These are phyloP conservation scores for Acer campestre DNA, from an alignment of 345 rosid species.

Conservation along the genomic window DNA sequence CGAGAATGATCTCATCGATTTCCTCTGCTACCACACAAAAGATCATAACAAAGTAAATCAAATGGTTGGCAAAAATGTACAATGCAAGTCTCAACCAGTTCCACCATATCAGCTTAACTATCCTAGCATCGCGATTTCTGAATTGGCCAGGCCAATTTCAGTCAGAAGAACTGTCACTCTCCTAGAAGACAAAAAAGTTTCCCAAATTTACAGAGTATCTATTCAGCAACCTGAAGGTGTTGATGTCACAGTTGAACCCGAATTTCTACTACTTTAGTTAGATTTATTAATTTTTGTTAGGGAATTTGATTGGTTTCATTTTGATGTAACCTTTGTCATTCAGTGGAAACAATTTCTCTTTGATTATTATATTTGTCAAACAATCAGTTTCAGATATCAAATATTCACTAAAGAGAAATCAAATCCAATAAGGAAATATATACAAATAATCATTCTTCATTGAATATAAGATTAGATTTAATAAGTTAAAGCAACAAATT, in stretches of 20 bases:
- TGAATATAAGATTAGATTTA: no score
- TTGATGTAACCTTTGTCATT: not conserved
- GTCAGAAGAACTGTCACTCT: not conserved
- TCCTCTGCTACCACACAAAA: not conserved
- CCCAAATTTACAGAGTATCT: not conserved
- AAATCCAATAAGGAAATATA: not conserved
- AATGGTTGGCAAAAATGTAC: not conserved
- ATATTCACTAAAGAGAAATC: no score
- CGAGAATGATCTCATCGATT: conserved; percentile 2
- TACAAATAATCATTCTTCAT: not conserved
- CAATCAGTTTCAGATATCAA: no score
- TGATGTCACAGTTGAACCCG: not conserved
- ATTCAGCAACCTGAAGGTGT: not conserved
- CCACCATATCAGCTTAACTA: not conserved
- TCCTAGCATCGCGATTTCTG: not conserved
- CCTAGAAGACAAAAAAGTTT: not conserved
- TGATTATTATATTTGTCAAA: no score
- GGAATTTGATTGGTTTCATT: not conserved
- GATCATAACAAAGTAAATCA: not conserved
- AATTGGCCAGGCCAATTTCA: not conserved
- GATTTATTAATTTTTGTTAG: not conserved
- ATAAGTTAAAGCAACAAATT: not conserved
- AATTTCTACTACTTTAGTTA: no score
- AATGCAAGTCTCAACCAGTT: not conserved
- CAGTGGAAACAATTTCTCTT: not conserved